Evolutionary conservation across 75 land plant genomes (phyloP).

Genomic region (Pinus tabuliformis): DNA sequence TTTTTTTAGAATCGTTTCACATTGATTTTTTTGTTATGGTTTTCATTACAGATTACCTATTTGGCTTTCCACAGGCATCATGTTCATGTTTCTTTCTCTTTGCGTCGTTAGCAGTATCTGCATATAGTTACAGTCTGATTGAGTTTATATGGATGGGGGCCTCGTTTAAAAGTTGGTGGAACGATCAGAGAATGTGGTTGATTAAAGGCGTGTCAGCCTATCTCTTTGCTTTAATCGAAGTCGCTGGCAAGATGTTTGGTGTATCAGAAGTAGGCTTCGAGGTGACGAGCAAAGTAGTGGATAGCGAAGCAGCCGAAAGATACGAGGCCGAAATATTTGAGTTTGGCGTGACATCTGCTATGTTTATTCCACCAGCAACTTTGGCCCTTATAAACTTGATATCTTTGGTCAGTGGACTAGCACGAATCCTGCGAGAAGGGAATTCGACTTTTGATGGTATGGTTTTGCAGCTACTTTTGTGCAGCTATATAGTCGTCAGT

Average conservation of each 20-base stretch:
- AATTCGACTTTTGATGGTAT: conserved; percentile 8
- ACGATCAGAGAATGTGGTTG: conserved; percentile 23
- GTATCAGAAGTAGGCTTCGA: conserved; percentile 14
- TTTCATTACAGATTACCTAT: too few species aligned
- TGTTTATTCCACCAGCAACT: background rate
- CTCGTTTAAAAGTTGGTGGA: conserved; percentile 19
- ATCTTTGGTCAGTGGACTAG: conserved; percentile 9
- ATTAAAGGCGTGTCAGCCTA: conserved; percentile 12
- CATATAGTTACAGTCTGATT: conserved; percentile 4
- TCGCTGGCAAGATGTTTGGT: conserved; percentile 1
- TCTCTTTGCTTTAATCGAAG: conserved; percentile 5
- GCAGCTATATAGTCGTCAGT: background rate
- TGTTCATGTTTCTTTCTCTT: conserved; percentile 12
- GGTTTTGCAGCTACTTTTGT: conserved; percentile 13
- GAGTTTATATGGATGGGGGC: conserved; percentile 6
- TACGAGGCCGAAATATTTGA: conserved; percentile 11
- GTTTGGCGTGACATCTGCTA: background rate
- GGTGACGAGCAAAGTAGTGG: conserved; percentile 16
- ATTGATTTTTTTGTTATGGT: too few species aligned
- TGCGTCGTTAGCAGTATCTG: conserved; percentile 5
- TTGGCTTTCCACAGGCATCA: conserved; percentile 17
- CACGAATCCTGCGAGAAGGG: background rate
- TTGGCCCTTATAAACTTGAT: background rate
- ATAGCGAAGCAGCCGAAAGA: conserved; percentile 12
- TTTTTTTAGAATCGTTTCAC: background rate